Evolutionary conservation across 192 early-diverging fungal species (phyloP), one percentile per base, ranked within the genome.

Genomic region (Coemansia sp.): DNA sequence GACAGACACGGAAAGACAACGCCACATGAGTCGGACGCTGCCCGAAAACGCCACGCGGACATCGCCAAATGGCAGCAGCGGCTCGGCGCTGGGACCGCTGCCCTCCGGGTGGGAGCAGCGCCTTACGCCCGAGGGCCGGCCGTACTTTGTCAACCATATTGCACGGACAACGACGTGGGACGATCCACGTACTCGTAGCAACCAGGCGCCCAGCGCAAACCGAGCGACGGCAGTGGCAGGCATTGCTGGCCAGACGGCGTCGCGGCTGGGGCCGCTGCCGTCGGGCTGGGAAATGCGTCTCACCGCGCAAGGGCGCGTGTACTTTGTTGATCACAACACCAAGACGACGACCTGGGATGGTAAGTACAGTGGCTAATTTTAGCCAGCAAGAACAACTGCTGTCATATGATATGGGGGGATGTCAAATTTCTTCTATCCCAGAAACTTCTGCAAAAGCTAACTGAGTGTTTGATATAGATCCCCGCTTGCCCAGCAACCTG

Each of bases 261-360:
- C 65, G 60, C 69, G 64, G 14, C 74, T 98, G 6, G 96, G 96
- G 0, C 89, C 94, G 41, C 71, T 99, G 56, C 96, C 96, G 12
- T 90, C 89, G 34, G 95, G 95, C 16, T 99, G 96, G 96, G 96
- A 99, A 65, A 97, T 99, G 95, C 86, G 95, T 14, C 81, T 93
- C 44, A 99, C 94, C 9, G 88, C 87, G 57, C 95, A 91, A 15
- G 96, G 93, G 11, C 76, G 92, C 16, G 90, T 93, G 16, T 99
- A 98, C 79, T 99, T 97, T 85, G 93, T 99, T 11, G 95, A 99
- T 69, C 96, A 99, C 79, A 93, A 93, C 64, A 89, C 91, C 43
- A 97, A 96, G 67, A 96, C 91, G 10, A 97, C 96, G 5, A 97
- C 96, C 3, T 99, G 96, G 96, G 93, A 97, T 71, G 96, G 71